A percentile compares a stretch with the other conserved stretches of the same genome.
phyloP scores from a whole-genome alignment of 1,284 basidiomycete genomes.

The Cutaneotrichosporon cutaneum region DNA sequence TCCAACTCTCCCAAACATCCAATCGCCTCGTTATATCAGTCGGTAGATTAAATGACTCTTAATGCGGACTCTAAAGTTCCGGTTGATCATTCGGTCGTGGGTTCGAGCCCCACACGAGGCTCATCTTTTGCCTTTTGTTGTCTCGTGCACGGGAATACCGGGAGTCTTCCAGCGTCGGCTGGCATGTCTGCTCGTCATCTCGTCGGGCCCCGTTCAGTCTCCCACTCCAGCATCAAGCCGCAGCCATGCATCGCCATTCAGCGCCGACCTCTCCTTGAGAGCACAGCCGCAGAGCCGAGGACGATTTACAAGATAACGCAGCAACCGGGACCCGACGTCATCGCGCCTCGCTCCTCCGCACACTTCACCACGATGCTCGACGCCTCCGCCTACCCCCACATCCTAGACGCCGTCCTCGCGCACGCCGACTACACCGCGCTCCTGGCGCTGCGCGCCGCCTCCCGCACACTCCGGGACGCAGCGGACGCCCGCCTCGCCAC shows the following conservation, averaged over 20 bases:
- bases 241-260: no score
- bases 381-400: slow-evolving; percentile 10
- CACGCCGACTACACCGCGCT: not conserved
- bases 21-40: slow-evolving; percentile 6
- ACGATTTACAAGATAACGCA: no score
- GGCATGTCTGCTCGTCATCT: not conserved
- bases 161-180: not conserved
- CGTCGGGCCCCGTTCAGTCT: not conserved
- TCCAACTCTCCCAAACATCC: not conserved
- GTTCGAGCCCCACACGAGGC: slow-evolving; percentile 19
- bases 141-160: no score
- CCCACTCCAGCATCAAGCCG: not conserved
- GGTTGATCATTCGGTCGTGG: slow-evolving; percentile 16
- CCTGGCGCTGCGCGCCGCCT: not conserved
- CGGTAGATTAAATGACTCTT: slow-evolving; percentile 8
- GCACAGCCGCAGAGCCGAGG: no score
- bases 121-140: slow-evolving; percentile 2
- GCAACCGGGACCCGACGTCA: not conserved
- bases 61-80: not conserved
- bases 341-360: not conserved
- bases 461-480: not conserved
- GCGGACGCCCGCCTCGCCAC: slow-evolving; percentile 4
- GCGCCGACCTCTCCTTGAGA: not conserved
- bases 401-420: slow-evolving; percentile 13
- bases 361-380: slow-evolving; percentile 5